Percentiles rank a stretch among this genome's conserved stretches.
Conservation (phyloP, 306 rosid genomes). For the Lagenaria siceraria region DNA sequence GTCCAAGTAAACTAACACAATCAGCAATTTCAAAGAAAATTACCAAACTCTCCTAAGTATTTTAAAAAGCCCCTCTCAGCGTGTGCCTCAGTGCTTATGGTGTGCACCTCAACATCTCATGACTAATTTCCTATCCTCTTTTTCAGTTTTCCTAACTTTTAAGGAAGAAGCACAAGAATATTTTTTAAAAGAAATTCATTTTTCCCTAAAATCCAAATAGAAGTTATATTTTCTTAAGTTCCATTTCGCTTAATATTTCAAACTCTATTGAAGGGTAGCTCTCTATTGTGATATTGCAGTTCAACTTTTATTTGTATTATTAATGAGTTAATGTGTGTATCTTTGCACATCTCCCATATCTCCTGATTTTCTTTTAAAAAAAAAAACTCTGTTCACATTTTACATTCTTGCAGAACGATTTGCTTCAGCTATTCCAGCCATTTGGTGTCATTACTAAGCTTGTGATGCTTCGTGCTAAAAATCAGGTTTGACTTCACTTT, state of each 20-base stretch:
- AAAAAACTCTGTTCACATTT: not conserved
- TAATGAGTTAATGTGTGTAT: not conserved
- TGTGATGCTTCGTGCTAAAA: constrained; percentile 97
- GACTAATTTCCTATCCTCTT: not conserved
- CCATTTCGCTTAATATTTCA: not conserved
- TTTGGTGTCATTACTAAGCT: constrained; percentile 98
- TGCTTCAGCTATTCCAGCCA: constrained; percentile 95
- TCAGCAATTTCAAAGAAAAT: not conserved
- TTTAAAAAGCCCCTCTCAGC: no score
- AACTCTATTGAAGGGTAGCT: not conserved
- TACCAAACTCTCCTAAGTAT: not conserved
- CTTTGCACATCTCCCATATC: not conserved
- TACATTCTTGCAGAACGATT: constrained; percentile 56
- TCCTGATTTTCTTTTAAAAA: constrained; percentile 4
- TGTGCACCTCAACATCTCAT: no score
- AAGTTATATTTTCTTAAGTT: no score
- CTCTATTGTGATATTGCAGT: not conserved
- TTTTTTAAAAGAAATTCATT: no score
- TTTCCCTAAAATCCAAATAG: no score
- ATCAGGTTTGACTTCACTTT: constrained; percentile 53
- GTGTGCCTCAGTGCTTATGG: no score
- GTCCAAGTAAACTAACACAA: not conserved
- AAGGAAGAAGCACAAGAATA: not conserved
- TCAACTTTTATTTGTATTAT: not conserved
- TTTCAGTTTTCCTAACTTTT: not conserved